phyloP scores from a whole-genome alignment of 75 land plant genomes.

The Pinus tabuliformis region DNA sequence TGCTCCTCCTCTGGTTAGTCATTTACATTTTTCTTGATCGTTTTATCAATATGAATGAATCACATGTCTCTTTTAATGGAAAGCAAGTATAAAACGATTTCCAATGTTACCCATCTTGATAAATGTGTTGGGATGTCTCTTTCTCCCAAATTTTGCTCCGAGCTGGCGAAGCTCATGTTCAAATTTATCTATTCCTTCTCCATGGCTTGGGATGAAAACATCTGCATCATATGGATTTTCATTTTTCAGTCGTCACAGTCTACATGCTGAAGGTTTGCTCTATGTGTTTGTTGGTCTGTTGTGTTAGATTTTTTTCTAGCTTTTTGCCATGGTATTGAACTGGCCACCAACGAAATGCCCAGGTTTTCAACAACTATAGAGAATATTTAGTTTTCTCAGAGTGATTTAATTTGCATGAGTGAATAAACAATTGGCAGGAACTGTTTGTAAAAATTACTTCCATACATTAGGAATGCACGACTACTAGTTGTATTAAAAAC shows the following conservation, averaged over 20 bases:
- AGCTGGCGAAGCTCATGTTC: neutral
- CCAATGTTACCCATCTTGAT: too few species aligned
- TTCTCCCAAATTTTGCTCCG: neutral
- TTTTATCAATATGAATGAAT: neutral
- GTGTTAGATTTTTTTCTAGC: neutral
- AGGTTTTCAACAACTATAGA: neutral
- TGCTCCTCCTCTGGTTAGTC: neutral
- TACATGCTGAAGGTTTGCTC: neutral
- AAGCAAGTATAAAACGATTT: neutral
- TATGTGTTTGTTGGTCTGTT: neutral
- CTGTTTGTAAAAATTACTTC: neutral
- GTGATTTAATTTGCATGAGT: neutral
- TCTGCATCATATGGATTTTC: neutral
- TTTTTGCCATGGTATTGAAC: neutral
- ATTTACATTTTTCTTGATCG: neutral
- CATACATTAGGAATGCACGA: too few species aligned
- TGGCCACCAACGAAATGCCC: neutral
- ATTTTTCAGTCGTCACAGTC: neutral
- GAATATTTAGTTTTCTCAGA: neutral
- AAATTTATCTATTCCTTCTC: neutral
- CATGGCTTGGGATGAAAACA: neutral
- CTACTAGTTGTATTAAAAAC: too few species aligned
- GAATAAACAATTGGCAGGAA: neutral
- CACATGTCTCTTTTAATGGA: neutral
- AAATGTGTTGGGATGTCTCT: too few species aligned